Conservation (phyloP, 2,329 filamentous ascomycete genomes). For the Cercospora janseana region DNA sequence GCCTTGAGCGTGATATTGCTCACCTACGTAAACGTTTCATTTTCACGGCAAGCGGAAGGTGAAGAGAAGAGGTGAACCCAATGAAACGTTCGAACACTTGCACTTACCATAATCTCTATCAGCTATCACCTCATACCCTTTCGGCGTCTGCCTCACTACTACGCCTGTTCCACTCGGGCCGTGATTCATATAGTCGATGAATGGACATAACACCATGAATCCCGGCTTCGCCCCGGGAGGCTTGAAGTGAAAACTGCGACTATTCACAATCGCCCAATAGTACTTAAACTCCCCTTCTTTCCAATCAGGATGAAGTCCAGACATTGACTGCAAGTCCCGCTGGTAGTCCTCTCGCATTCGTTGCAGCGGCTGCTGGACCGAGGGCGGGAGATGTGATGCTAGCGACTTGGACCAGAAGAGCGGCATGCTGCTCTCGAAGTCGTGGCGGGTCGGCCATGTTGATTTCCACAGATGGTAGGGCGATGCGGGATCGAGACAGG, state of each 20-base stretch:
- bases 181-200: conserved; percentile 70
- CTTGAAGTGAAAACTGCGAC: conserved; percentile 59
- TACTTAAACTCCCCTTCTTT: conserved; percentile 51
- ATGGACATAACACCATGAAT: conserved; percentile 67
- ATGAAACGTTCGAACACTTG: conserved; percentile 6
- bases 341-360: conserved; percentile 35
- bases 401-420: conserved; percentile 52
- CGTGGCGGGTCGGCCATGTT: conserved; percentile 59
- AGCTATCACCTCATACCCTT: conserved; percentile 57
- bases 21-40: background rate
- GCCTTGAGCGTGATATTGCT: background rate
- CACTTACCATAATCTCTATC: conserved; percentile 49
- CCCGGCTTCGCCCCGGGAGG: conserved; percentile 51
- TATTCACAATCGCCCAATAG: conserved; percentile 61
- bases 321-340: conserved; percentile 24
- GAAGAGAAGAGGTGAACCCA: background rate
- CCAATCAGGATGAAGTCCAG: background rate
- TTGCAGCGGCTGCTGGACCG: conserved; percentile 35
- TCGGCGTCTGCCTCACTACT: conserved; percentile 51
- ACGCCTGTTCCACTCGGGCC: conserved; percentile 45
- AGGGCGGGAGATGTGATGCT: conserved; percentile 42
- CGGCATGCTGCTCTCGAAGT: conserved; percentile 60
- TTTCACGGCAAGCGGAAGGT: background rate
- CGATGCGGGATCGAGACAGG: conserved; percentile 15
- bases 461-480: conserved; percentile 26